A percentile compares a stretch with the other conserved stretches of the same genome.
Evolutionary conservation across 805 yeast species (phyloP).

Genomic region (Cyberlindnera suaveolens): DNA sequence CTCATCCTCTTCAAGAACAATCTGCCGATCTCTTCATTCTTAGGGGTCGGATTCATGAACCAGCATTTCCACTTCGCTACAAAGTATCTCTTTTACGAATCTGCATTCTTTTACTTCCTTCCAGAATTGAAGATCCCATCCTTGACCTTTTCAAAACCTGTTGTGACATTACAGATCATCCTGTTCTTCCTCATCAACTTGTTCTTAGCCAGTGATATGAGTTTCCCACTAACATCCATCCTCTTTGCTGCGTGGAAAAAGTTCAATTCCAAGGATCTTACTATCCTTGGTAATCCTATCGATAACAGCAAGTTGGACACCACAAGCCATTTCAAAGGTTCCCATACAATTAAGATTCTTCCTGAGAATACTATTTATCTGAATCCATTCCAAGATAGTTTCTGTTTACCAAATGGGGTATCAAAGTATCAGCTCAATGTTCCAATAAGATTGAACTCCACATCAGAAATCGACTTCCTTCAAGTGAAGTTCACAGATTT

Average conservation of each 20-base stretch:
- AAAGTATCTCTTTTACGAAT: conserved; percentile 72
- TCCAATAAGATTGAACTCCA: conserved; percentile 78
- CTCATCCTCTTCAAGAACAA: conserved; percentile 50
- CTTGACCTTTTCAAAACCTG: conserved; percentile 55
- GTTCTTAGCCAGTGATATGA: conserved; percentile 44
- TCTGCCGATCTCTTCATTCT: conserved; percentile 24
- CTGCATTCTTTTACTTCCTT: conserved; percentile 58
- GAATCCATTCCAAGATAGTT: conserved; percentile 64
- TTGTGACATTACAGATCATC: conserved; percentile 43
- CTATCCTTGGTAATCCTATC: conserved; percentile 44
- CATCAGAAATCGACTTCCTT: conserved; percentile 61
- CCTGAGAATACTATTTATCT: conserved; percentile 87
- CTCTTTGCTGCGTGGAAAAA: conserved; percentile 39
- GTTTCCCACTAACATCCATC: conserved; percentile 39
- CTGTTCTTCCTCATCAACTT: conserved; percentile 45
- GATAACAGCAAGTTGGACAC: conserved; percentile 22
- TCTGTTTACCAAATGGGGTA: conserved; percentile 47
- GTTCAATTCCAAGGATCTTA: conserved; percentile 40
- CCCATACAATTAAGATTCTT: conserved; percentile 75
- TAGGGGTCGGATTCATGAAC: conserved; percentile 32
- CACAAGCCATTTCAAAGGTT: conserved; percentile 67
- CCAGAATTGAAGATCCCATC: conserved; percentile 76
- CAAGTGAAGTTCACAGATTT: conserved; percentile 60
- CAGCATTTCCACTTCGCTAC: conserved; percentile 54
- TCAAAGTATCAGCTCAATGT: conserved; percentile 33